Conservation (phyloP, 805 yeast species). For the Candida ponderosae region DNA sequence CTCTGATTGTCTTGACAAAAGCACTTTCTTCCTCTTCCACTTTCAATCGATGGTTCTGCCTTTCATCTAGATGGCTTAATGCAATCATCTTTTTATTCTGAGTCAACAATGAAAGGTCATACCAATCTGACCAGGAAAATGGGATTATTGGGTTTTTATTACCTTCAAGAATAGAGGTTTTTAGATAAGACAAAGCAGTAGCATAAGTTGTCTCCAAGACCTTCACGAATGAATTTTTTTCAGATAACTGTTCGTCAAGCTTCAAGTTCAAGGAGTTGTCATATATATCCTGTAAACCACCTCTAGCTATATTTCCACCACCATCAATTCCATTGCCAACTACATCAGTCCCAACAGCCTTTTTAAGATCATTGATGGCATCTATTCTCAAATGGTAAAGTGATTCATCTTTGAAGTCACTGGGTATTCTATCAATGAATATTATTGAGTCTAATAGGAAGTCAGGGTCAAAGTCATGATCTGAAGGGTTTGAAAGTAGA, state of each 20-base stretch:
- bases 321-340: no score
- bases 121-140: conserved; percentile 8
- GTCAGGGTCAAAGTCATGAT: no score
- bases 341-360: no score
- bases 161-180: conserved; percentile 16
- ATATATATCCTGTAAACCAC: neutral
- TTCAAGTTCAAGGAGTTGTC: neutral
- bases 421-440: neutral
- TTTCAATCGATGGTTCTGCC: neutral
- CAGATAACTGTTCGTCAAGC: neutral
- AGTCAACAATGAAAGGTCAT: neutral
- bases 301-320: no score
- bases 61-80: no score
- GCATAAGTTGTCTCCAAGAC: neutral
- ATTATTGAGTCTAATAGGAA: neutral
- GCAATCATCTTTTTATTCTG: neutral
- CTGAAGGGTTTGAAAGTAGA: no score
- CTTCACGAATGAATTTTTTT: neutral
- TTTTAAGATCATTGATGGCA: no score
- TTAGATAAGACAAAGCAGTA: neutral
- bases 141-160: conserved; percentile 1
- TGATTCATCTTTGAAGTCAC: neutral
- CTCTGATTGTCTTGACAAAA: neutral
- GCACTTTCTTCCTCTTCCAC: neutral
- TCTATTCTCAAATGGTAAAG: neutral